Evolutionary conservation across 805 yeast genomes (phyloP).

Genomic region (Tetrapisispora phaffii): DNA sequence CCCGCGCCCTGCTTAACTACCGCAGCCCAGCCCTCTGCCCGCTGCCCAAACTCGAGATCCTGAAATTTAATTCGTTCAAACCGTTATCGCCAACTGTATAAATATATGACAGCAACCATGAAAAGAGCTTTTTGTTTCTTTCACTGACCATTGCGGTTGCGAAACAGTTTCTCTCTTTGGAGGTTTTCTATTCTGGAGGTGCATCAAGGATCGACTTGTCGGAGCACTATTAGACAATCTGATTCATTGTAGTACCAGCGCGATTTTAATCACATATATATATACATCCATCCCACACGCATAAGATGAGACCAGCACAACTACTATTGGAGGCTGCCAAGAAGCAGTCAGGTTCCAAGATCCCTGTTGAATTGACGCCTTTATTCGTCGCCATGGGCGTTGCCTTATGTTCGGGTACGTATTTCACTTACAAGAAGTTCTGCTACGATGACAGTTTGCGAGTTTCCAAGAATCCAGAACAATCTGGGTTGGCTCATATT

Average conservation of each 20-base stretch:
- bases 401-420: slow-evolving; percentile 41
- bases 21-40: not conserved
- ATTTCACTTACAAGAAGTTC: slow-evolving; percentile 44
- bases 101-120: not conserved
- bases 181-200: no score
- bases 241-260: no score
- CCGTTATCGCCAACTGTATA: not conserved
- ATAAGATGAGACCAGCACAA: slow-evolving; percentile 43
- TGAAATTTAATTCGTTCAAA: not conserved
- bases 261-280: not conserved
- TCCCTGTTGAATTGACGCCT: slow-evolving; percentile 53
- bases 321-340: slow-evolving; percentile 38
- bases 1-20: not conserved
- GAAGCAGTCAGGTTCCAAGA: slow-evolving; percentile 28
- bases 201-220: no score
- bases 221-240: no score
- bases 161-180: no score
- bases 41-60: no score
- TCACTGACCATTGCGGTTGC: no score
- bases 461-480: slow-evolving; percentile 37
- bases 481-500: slow-evolving; percentile 26
- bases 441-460: slow-evolving; percentile 40
- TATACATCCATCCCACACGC: not conserved
- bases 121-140: no score
- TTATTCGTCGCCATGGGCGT: slow-evolving; percentile 47